Evolutionary conservation across 257 asterid species (phyloP).

Genomic region (Striga asiatica): DNA sequence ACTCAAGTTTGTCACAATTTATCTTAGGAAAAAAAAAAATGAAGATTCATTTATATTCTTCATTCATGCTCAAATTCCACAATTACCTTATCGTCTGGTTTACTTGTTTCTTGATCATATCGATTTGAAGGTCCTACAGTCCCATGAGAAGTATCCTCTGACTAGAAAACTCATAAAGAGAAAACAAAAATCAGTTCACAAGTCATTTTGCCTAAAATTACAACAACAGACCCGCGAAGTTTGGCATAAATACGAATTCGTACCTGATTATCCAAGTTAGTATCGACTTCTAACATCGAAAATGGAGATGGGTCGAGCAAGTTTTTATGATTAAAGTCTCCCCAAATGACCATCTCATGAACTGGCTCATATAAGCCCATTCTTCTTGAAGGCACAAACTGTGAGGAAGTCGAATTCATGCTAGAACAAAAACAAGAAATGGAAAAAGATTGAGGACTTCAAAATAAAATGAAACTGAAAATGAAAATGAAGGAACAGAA

Average conservation of each 20-base stretch:
- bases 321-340: conserved; percentile 57
- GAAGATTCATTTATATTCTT: too few relatives aligned
- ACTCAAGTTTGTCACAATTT: too few relatives aligned
- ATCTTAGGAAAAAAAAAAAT: too few relatives aligned
- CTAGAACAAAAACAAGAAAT: too few relatives aligned
- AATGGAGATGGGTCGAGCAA: conserved; percentile 39
- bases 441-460: too few relatives aligned
- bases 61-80: too few relatives aligned
- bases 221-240: too few relatives aligned
- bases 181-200: conserved; percentile 1
- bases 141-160: conserved; percentile 83
- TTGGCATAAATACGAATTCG: neutral
- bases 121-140: conserved; percentile 50
- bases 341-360: conserved; percentile 80
- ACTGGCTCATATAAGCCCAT: conserved; percentile 86
- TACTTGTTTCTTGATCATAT: conserved; percentile 66
- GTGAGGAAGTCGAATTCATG: conserved; percentile 72
- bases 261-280: conserved; percentile 65
- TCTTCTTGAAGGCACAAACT: conserved; percentile 72
- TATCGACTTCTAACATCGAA: conserved; percentile 48
- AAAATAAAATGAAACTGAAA: too few relatives aligned
- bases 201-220: neutral
- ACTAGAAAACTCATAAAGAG: conserved; percentile 37
- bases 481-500: too few relatives aligned
- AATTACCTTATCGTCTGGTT: too few relatives aligned